Evolutionary conservation across 176 grass and related monocot species (phyloP), one percentile per base, ranked within the genome.

Genomic region (Miscanthus lutarioriparius): DNA sequence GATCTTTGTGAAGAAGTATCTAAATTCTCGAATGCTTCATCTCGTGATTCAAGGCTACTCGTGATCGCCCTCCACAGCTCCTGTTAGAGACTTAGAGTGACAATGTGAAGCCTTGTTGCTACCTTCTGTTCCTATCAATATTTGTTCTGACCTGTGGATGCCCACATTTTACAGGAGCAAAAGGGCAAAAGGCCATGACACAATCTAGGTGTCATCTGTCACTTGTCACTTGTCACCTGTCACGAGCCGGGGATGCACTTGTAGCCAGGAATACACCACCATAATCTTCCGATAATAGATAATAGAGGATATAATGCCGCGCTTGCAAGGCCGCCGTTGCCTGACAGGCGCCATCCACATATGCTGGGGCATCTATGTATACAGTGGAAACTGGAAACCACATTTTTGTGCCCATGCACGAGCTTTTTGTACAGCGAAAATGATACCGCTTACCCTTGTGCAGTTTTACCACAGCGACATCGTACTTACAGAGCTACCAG

Each of bases 171-270:
- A n/a, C n/a, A n/a, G n/a, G n/a, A n/a, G n/a, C n/a, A n/a, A n/a
- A n/a, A n/a, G n/a, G n/a, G n/a, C n/a, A n/a, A n/a, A n/a, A n/a
- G n/a, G n/a, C n/a, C n/a, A n/a, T n/a, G n/a, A n/a, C n/a, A n/a
- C n/a, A 36, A 36, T 36, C 35, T 33, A 33, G 32, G 32, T n/a
- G n/a, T n/a, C n/a, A n/a, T n/a, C 2, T 33, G 80, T 19, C 19
- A 77, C 23, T 64, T 44, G 56, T 28, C 25, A 47, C 6, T 16
- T 47, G 80, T 87, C 41, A 53, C 6, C 56, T 88, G 67, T 74
- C 47, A 66, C 14, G 37, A 37, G 8, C 14, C 28, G 38, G 69
- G 5, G 36, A 38, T 80, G 77, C 82, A 81, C 41, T 39, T 39
- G 38, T 39, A 39, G 38, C 38, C 5, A n/a, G n/a, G n/a, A n/a